Evolutionary conservation across 352 stramenopile genomes (phyloP), one percentile per base, ranked within the genome.

Genomic region (Phytophthora colocasiae): DNA sequence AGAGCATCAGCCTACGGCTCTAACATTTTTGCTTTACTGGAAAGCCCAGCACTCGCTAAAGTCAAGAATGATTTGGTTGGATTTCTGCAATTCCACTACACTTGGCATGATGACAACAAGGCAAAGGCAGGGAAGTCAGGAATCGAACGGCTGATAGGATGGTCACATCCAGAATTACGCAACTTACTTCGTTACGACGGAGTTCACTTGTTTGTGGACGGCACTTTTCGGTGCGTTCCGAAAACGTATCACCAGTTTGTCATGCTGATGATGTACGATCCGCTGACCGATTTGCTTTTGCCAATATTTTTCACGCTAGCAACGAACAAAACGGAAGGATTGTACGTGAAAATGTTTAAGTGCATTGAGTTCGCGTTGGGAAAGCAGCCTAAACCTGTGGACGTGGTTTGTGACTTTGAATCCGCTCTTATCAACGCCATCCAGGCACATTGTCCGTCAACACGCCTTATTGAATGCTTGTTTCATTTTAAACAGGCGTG

Each of bases 311-410:
- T 39, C 15, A 47, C 50, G 17, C n/a, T 47, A 14, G 50, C 50
- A 15, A 47, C 36, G 17, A 58, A 46, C 19, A 46, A 58, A 58
- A 58, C 22, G 22, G 22, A 22, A 22, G 22, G 22, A 2, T 22
- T 22, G 22, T 22, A 22, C 22, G 22, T 22, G 36, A 58, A 58
- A 39, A 41, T 40, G 36, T n/a, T 58, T 29, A 32, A 58, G 24
- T 58, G 36, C 50, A 58, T 58, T 31, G 50, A 58, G 27, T 58
- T 48, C 22, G 34, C 50, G 26, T 32, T 58, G 7, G 50, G 36
- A 6, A 58, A 26, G 34, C 10, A 47, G 15, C 14, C 34, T n/a
- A 40, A 40, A 8, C 34, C 34, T 15, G 12, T 10, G 6, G 50
- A 47, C 10, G 36, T 58, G 36, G 50, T 46, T 10, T 58, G 50